phyloP scores from a whole-genome alignment of 306 rosid species.

The Quercus robur region DNA sequence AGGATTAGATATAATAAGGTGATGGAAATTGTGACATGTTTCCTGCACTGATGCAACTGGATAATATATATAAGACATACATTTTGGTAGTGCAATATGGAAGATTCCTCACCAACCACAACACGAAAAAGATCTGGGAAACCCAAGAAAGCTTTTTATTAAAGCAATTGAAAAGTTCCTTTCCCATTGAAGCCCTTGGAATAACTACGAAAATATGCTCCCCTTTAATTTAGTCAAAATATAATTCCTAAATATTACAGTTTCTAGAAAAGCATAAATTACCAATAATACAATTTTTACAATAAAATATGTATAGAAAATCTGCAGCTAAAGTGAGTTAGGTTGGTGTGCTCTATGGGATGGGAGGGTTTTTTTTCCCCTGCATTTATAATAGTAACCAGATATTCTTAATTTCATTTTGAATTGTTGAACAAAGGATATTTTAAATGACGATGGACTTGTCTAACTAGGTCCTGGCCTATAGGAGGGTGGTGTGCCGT shows the following conservation, averaged over 20 bases:
- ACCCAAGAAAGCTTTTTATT: not conserved
- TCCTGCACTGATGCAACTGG: not conserved
- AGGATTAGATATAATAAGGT: not conserved
- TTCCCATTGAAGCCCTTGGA: conserved; percentile 13
- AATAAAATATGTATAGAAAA: not conserved
- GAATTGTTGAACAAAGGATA: not conserved
- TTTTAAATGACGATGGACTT: not conserved
- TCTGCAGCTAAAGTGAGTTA: not conserved
- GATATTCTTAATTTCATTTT: not conserved
- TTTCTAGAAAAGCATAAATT: not conserved
- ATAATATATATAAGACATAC: not conserved
- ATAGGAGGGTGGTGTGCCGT: not conserved
- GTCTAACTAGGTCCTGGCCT: not conserved
- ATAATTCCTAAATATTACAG: not conserved
- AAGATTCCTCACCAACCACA: conserved; percentile 1
- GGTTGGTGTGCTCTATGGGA: not conserved
- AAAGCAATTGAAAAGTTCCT: not conserved
- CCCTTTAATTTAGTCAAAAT: not conserved
- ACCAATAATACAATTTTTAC: not conserved
- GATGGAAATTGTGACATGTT: not conserved
- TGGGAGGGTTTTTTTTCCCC: not conserved
- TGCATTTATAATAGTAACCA: not conserved
- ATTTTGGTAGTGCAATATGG: conserved; percentile 5
- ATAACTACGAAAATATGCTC: conserved; percentile 12
- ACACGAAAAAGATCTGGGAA: not conserved